Percentiles rank a stretch among this genome's conserved stretches.
Conservation (phyloP, 2,329 filamentous ascomycete species). For the Chaetomium olivaceum region DNA sequence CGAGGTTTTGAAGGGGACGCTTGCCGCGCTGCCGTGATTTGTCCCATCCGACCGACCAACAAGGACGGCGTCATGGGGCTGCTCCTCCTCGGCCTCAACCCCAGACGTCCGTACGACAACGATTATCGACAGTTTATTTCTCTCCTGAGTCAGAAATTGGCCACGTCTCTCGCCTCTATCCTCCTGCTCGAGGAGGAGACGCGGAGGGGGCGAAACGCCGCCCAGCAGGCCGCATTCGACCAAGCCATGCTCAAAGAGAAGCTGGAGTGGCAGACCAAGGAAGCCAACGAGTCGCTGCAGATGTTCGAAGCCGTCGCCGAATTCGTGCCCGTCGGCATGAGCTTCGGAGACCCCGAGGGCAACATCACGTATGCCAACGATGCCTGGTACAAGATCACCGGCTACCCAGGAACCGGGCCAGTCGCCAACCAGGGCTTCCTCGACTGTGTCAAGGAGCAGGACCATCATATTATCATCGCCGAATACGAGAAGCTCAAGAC, state of each 20-base stretch:
- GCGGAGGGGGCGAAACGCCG: conserved; percentile 55
- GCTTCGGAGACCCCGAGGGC: conserved; percentile 65
- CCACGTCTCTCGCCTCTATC: conserved; percentile 68
- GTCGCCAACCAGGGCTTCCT: conserved; percentile 41
- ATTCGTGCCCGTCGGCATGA: conserved; percentile 73
- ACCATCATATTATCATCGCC: conserved; percentile 44
- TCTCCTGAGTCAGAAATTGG: conserved; percentile 56
- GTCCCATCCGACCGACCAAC: conserved; percentile 67
- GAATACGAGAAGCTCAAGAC: conserved; percentile 46
- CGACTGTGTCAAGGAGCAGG: conserved; percentile 49
- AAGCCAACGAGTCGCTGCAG: conserved; percentile 57
- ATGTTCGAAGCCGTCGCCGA: conserved; percentile 71
- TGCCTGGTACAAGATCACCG: conserved; percentile 59
- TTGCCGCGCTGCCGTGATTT: conserved; percentile 65
- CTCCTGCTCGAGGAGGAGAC: conserved; percentile 72
- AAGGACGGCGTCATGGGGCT: conserved; percentile 67
- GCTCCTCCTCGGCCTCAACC: conserved; percentile 69
- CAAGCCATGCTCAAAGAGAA: conserved; percentile 66
- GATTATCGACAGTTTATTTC: conserved; percentile 70
- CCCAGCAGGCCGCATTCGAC: conserved; percentile 66
- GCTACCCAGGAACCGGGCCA: conserved; percentile 40
- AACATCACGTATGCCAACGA: conserved; percentile 71
- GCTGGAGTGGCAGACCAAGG: conserved; percentile 56
- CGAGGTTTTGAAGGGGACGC: conserved; percentile 63
- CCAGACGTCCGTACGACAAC: conserved; percentile 69